phyloP scores from a whole-genome alignment of 2,329 filamentous ascomycete genomes.

The Cladosporium velox region DNA sequence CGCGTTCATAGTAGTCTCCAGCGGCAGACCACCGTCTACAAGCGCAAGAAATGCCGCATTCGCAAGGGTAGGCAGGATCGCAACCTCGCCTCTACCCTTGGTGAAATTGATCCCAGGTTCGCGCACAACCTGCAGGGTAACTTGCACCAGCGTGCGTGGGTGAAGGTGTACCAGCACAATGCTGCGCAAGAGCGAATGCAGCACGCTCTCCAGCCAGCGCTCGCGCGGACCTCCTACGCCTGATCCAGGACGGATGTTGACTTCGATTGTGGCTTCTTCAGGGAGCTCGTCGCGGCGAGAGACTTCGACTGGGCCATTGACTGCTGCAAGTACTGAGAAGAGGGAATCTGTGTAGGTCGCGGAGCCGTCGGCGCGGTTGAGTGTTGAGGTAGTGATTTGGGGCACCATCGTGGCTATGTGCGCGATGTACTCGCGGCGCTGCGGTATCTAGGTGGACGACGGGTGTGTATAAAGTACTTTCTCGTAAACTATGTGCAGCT shows the following conservation, averaged over 20 bases:
- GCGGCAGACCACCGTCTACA: conserved; percentile 77
- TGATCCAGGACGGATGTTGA: conserved; percentile 81
- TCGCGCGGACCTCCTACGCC: conserved; percentile 67
- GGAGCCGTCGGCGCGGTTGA: conserved; percentile 76
- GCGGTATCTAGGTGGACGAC: not conserved
- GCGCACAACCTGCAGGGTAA: conserved; percentile 70
- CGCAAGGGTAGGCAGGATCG: conserved; percentile 77
- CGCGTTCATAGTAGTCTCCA: conserved; percentile 71
- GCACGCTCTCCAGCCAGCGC: conserved; percentile 75
- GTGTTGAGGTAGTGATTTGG: conserved; percentile 42
- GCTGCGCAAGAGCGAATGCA: conserved; percentile 71
- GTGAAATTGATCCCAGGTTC: conserved; percentile 58
- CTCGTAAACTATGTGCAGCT: not conserved
- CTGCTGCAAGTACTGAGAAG: conserved; percentile 79
- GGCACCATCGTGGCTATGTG: conserved; percentile 19
- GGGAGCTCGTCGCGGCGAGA: conserved; percentile 85
- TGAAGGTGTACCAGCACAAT: conserved; percentile 75
- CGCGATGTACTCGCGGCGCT: not conserved
- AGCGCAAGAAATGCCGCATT: conserved; percentile 78
- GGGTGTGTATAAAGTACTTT: not conserved
- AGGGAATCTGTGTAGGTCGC: conserved; percentile 73
- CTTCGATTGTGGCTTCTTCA: conserved; percentile 87
- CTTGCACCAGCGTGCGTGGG: conserved; percentile 74
- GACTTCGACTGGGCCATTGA: conserved; percentile 92
- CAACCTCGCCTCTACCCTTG: conserved; percentile 62